These are phyloP conservation scores for Botrytis tulipae DNA, from an alignment of 2,329 filamentous ascomycete species.

Conservation along the genomic window DNA sequence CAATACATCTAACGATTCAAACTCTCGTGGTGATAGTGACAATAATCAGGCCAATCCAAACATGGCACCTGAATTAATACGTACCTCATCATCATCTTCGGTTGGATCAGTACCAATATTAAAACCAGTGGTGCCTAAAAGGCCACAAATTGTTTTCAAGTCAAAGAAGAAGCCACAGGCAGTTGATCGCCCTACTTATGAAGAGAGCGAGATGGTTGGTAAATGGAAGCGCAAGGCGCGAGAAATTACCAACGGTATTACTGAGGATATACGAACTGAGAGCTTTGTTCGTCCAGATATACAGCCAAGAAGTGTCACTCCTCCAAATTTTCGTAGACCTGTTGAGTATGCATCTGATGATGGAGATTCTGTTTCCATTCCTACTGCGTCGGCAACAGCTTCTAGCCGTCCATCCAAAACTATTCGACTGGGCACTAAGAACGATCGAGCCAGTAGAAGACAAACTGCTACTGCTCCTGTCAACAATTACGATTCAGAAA, in stretches of 20 bases:
- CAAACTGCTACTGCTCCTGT: constrained; percentile 9
- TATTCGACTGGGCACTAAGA: constrained; percentile 32
- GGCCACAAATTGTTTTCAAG: constrained; percentile 25
- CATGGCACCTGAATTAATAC: constrained; percentile 25
- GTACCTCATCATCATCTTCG: constrained; percentile 24
- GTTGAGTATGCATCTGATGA: constrained; percentile 31
- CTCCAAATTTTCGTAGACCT: constrained; percentile 16
- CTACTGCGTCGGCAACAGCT: constrained; percentile 13
- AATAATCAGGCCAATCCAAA: constrained; percentile 16
- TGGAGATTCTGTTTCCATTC: constrained; percentile 28
- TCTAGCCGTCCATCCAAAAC: constrained; percentile 25
- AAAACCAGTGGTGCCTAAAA: constrained; percentile 7
- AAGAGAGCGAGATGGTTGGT: constrained; percentile 27
- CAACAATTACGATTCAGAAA: constrained; percentile 52
- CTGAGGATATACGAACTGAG: constrained; percentile 22
- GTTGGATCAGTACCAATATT: constrained; percentile 22
- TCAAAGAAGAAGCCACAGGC: constrained; percentile 26
- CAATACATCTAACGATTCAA: constrained; percentile 19
- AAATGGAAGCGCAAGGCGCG: constrained; percentile 35
- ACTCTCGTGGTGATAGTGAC: constrained; percentile 8
- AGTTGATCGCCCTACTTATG: constrained; percentile 23
- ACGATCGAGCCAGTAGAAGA: constrained; percentile 23
- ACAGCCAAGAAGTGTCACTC: neutral
- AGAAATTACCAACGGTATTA: constrained; percentile 30
- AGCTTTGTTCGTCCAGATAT: constrained; percentile 35